A percentile compares a stretch with the other conserved stretches of the same genome.
Evolutionary conservation across 768 basidiomycete genomes (phyloP).

Genomic region (Dioszegia hungarica): DNA sequence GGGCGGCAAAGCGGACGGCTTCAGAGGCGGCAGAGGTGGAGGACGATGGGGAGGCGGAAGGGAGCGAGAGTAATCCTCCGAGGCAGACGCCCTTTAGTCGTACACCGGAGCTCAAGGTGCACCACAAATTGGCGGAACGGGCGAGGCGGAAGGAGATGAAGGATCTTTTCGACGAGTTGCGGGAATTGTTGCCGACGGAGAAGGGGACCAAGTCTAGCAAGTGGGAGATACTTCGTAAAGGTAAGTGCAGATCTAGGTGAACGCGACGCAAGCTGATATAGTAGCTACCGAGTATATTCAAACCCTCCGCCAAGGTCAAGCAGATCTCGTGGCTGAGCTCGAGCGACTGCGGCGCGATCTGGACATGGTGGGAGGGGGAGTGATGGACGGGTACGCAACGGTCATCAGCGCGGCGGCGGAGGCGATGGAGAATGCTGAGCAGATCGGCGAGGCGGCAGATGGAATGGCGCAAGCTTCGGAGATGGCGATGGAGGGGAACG

Average conservation of each 20-base stretch:
- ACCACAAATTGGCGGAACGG: constrained; percentile 94
- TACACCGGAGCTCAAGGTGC: constrained; percentile 87
- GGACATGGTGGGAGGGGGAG: background rate
- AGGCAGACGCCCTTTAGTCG: constrained; percentile 71
- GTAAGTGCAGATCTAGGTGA: constrained; percentile 51
- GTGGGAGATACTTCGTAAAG: constrained; percentile 98
- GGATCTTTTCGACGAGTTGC: constrained; percentile 91
- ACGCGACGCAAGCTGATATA: background rate
- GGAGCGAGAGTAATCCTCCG: background rate
- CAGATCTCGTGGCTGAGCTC: background rate
- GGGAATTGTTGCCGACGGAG: constrained; percentile 86
- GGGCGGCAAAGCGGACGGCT: too few species aligned
- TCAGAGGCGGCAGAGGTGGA: too few species aligned
- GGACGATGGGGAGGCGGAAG: background rate
- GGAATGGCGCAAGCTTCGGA: background rate
- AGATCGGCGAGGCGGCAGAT: background rate
- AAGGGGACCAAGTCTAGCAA: constrained; percentile 95
- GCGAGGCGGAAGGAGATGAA: constrained; percentile 99
- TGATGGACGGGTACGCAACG: background rate
- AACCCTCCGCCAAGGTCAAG: constrained; percentile 58
- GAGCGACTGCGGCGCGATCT: constrained; percentile 2
- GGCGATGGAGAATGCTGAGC: too few species aligned
- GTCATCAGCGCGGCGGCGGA: too few species aligned
- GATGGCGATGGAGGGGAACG: too few species aligned
- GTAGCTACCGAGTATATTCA: constrained; percentile 80